Conservation (phyloP, 2,329 filamentous ascomycete genomes). For the Pezicula radicicola region DNA sequence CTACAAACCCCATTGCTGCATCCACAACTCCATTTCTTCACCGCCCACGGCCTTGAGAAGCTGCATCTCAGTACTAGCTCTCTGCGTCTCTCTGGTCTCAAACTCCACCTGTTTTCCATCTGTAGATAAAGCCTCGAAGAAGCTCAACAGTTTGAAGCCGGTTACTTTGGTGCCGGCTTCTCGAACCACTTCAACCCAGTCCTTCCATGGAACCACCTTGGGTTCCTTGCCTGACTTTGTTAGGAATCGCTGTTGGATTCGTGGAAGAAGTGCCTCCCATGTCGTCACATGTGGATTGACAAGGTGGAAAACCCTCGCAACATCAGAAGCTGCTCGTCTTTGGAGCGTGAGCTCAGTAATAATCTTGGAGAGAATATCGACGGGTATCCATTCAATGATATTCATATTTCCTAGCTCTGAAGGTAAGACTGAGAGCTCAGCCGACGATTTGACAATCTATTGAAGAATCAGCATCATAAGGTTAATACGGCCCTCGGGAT, state of each 20-base stretch:
- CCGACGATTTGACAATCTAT: not conserved
- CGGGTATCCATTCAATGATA: conserved; percentile 41
- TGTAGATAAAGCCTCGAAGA: conserved; percentile 5
- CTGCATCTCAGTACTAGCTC: not conserved
- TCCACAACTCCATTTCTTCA: not conserved
- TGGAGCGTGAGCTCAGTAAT: conserved; percentile 26
- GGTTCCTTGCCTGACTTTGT: not conserved
- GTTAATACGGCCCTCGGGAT: not conserved
- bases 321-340: not conserved
- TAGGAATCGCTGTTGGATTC: conserved; percentile 10
- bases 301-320: conserved; percentile 16
- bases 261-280: conserved; percentile 20
- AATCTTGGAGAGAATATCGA: conserved; percentile 36
- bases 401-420: conserved; percentile 29
- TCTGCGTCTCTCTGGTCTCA: not conserved
- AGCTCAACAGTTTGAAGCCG: conserved; percentile 6
- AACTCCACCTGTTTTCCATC: not conserved
- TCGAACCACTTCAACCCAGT: conserved; percentile 44
- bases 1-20: not conserved
- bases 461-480: conserved; percentile 7
- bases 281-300: conserved; percentile 18
- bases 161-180: not conserved
- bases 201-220: conserved; percentile 33
- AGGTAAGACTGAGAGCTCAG: conserved; percentile 19
- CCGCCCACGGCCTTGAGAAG: not conserved